Base-by-base conservation (phyloP, 805 yeast genomes). In the Yarrowia divulgata region DNA sequence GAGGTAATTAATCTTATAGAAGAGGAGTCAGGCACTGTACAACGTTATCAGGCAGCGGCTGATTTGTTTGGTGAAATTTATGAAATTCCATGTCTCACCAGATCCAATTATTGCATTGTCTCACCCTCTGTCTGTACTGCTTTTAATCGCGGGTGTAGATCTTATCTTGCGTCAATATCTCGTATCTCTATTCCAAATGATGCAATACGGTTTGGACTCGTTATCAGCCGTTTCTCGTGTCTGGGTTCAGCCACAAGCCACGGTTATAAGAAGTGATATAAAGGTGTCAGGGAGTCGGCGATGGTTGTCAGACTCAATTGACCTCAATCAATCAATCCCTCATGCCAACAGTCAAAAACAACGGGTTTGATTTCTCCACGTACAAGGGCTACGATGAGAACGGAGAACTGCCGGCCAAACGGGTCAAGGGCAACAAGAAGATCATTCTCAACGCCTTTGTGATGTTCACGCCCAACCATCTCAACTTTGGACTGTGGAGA, bases 211-310 rank as follows among this genome's bases (percentile, higher is more conserved):
- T 39, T 39, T 18, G 23, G 34, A n/a, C n/a, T 37, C 13, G n/a
- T 19, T 54, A 50, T 34, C 40, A 12, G 2, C 9, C 1, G n/a
- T 37, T 37, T 12, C 14, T 3, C 9, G 1, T 16, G 45, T 14
- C 43, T 19, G 60, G 60, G 60, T 37, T 55, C 48, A 57, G 63
- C 63, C 63, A 57, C 63, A 57, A 40, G 63, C 63, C 63, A 57
- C 63, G 43, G 37, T 23, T 23, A 34, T 18, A 16, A 50, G n/a
- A n/a, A n/a, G n/a, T n/a, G 40, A 19, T 8, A 23, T 18, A 7
- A 18, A 23, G 13, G 40, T 39, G 40, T 13, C 40, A 39, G 9
- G 6, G 9, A 7, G 6, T 37, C 40, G 40, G 40, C n/a, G n/a
- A n/a, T n/a, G n/a, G n/a, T n/a, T n/a, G n/a, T n/a, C n/a, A n/a